Percentiles rank a stretch among this genome's conserved stretches.
Evolutionary conservation across 1,284 basidiomycete species (phyloP).

Genomic region (Cystobasidiaceae sp.): DNA sequence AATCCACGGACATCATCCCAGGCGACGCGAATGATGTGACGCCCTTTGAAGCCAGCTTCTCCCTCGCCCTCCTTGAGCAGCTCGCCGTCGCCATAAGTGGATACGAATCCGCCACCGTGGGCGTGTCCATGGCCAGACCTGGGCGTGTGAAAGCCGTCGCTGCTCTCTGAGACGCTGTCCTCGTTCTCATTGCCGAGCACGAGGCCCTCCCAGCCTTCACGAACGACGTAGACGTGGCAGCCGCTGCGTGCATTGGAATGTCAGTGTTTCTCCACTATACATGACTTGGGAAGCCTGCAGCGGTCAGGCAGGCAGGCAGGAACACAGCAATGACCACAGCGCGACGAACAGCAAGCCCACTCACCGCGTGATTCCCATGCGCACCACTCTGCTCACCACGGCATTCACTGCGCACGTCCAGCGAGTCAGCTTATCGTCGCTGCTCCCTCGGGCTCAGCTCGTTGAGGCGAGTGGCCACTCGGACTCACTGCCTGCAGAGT

Average conservation of each 20-base stretch:
- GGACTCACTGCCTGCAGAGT: constrained; percentile 64
- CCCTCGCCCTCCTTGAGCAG: constrained; percentile 85
- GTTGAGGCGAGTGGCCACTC: neutral
- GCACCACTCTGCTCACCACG: constrained; percentile 83
- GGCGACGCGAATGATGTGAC: constrained; percentile 88
- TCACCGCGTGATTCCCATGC: constrained; percentile 79
- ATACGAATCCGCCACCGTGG: constrained; percentile 36
- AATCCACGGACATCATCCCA: constrained; percentile 98
- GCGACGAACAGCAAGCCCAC: constrained; percentile 40
- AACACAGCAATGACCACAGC: neutral
- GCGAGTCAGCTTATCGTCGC: neutral
- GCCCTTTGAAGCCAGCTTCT: constrained; percentile 71
- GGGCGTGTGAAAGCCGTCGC: neutral
- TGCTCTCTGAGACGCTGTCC: constrained; percentile 3
- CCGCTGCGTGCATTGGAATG: constrained; percentile 55
- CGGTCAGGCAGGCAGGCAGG: neutral
- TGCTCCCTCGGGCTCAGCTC: neutral
- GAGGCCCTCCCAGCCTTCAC: constrained; percentile 96
- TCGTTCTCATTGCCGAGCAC: constrained; percentile 53
- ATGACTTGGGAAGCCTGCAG: neutral
- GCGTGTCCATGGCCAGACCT: constrained; percentile 14
- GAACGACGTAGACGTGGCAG: constrained; percentile 85
- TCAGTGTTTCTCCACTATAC: neutral
- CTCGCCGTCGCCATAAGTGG: constrained; percentile 82
- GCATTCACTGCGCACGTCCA: constrained; percentile 69